Evolutionary conservation across 2,329 filamentous ascomycete species (phyloP), one percentile per base, ranked within the genome.

Genomic region (Coniochaeta sp.): DNA sequence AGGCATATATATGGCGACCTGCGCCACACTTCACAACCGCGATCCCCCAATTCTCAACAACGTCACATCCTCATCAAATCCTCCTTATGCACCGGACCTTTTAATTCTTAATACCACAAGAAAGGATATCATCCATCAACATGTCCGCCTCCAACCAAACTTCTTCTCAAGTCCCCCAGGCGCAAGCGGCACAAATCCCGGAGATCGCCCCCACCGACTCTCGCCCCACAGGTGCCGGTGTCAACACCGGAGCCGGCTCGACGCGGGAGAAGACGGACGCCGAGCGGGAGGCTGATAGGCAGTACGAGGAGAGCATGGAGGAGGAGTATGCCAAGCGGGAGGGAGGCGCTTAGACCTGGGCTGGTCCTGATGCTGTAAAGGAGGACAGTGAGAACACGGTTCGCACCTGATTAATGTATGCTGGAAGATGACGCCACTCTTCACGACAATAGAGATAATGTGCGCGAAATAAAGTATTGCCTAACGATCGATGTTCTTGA

Each of bases 271-370:
- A 78, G 68, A 78, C 75, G 1, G 71, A 72, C 47, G 73, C 65
- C 3, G 75, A 79, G 63, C 55, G 70, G 52, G 73, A 76, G 57
- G 76, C 76, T 1, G 76, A 79, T 56, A 61, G 69, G 22, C 52
- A 69, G 35, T 79, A 79, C 50, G 75, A 78, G 54, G 76, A 78
- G 63, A 63, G 67, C 4, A 78, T 79, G 61, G 76, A 79, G 67
- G 76, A 79, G 40, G 76, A 79, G 63, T 79, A 79, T 55, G 76
- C 76, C 42, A 79, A 78, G 69, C 64, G 75, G 32, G 76, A 79
- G 49, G 76, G 76, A 6, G 77, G 77, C 26, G 69, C 74, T 14
- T 78, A 49, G 55, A 40, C 31, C 20, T 30, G 12, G 32, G n/a
- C 28, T n/a, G 10, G 13, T 32, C 38, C 8, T 45, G 8, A 22